These are phyloP conservation scores for Agrocybe pediades DNA, from an alignment of 768 basidiomycete genomes.

Conservation along the genomic window DNA sequence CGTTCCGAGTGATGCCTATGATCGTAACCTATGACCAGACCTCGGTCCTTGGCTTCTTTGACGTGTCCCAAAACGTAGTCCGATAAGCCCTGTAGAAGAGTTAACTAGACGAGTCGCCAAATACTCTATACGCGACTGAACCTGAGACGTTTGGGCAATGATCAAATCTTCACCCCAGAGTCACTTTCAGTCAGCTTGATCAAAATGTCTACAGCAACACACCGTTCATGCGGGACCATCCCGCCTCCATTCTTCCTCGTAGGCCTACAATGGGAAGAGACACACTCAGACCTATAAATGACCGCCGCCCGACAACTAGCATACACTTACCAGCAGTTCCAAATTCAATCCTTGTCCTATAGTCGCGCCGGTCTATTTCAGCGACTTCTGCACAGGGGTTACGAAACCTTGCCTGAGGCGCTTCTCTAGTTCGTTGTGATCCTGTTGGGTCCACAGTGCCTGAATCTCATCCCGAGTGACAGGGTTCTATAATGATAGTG, in stretches of 20 bases:
- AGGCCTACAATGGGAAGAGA: conserved; percentile 47
- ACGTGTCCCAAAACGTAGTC: conserved; percentile 66
- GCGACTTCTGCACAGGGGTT: background rate
- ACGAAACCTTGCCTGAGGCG: conserved; percentile 49
- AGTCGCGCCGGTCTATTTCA: background rate
- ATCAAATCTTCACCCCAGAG: conserved; percentile 61
- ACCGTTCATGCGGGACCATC: conserved; percentile 91
- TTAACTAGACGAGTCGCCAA: background rate
- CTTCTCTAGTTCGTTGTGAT: conserved; percentile 50
- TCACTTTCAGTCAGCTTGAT: background rate
- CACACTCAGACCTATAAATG: background rate
- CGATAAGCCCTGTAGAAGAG: conserved; percentile 62
- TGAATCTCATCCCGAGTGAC: conserved; percentile 51
- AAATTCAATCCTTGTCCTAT: conserved; percentile 76
- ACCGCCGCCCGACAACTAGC: background rate
- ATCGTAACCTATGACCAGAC: conserved; percentile 85
- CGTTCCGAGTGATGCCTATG: conserved; percentile 78
- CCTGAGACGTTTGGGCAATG: conserved; percentile 82
- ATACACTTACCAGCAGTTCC: conserved; percentile 83
- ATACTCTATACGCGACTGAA: conserved; percentile 18
- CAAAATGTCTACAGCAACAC: background rate
- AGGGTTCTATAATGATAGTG: conserved; percentile 41
- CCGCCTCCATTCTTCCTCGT: conserved; percentile 83
- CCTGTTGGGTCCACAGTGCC: conserved; percentile 40
- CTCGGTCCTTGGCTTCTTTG: conserved; percentile 52